phyloP scores from a whole-genome alignment of 345 rosid genomes.

The Aquilaria sinensis region DNA sequence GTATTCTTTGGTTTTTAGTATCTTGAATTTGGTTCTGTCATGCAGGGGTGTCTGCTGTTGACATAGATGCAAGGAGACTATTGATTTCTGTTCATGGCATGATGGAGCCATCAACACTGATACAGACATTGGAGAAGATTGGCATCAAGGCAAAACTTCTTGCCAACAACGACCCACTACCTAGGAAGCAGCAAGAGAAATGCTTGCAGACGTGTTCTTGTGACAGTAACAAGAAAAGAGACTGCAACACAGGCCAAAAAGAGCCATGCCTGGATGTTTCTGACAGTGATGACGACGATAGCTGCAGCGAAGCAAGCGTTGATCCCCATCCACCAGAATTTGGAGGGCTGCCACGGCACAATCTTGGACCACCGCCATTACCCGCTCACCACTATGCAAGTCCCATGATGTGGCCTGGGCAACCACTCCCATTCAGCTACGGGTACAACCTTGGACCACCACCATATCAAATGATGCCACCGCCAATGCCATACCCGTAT shows the following conservation, averaged over 20 bases:
- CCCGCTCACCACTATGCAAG: not conserved
- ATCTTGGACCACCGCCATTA: not conserved
- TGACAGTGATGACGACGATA: not conserved
- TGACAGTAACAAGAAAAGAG: too few relatives aligned
- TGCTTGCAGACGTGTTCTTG: not conserved
- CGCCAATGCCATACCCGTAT: slow-evolving; percentile 14
- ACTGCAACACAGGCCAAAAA: not conserved
- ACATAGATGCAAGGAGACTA: slow-evolving; percentile 13
- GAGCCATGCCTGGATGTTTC: not conserved
- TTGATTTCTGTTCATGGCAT: slow-evolving; percentile 14
- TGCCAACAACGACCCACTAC: not conserved
- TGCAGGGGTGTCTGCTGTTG: slow-evolving; percentile 14
- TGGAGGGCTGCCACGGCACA: not conserved
- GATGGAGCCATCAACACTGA: slow-evolving; percentile 11
- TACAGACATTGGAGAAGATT: slow-evolving; percentile 1
- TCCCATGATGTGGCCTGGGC: not conserved
- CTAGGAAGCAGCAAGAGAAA: not conserved
- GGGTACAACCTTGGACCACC: not conserved
- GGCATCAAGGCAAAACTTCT: slow-evolving; percentile 15
- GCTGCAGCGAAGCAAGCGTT: not conserved
- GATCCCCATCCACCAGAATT: not conserved
- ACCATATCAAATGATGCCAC: not conserved
- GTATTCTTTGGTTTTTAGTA: not conserved
- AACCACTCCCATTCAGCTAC: not conserved
- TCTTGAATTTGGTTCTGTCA: not conserved